Evolutionary conservation across 1,284 basidiomycete species (phyloP), one percentile per base, ranked within the genome.

Genomic region (Ceratobasidium sp.): DNA sequence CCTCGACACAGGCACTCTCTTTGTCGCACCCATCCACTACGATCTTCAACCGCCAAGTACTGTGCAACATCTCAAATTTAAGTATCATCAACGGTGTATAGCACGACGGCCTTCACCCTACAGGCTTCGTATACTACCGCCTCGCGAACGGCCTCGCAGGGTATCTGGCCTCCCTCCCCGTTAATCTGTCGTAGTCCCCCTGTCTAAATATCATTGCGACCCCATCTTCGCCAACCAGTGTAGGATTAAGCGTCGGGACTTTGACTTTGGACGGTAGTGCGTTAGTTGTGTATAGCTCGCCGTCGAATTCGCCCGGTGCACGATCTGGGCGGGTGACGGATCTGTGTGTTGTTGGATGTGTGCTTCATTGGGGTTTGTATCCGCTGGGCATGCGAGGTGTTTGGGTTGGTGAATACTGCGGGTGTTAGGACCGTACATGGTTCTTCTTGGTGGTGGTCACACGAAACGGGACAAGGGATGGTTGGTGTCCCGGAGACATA

Each of bases 1-100:
- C n/a, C n/a, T n/a, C n/a, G n/a, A n/a, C n/a, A n/a, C 21, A 46
- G 58, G 58, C 46, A n/a, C 46, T 61, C 41, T 61, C 58, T 16
- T 44, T 43, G 7, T 61, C 41, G 58, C 41, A 46, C 58, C 43
- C 58, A 38, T 26, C 46, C 8, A 44, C 5, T 21, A 61, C 58
- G 23, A 61, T 61, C 11, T 23, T 61, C 41, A 44, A 44, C 6
- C 43, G 46, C 43, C 58, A 38, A n/a, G 43, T 28, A 2, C 38
- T 16, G 16, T 61, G 18, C 58, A 61, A 61, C 26, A 11, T 61
- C 26, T 44, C 58, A n/a, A 28, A 61, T 16, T 43, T 26, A 1
- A 61, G 2, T 16, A 7, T 23, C 5, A 46, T 61, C 43, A 43
- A 43, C 58, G 58, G 58, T 16, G 58, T 61, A 1, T 61, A 43